A percentile compares a stretch with the other conserved stretches of the same genome.
Evolutionary conservation across 2,329 filamentous ascomycete species (phyloP).

Genomic region (Ambrosiella cleistominuta): DNA sequence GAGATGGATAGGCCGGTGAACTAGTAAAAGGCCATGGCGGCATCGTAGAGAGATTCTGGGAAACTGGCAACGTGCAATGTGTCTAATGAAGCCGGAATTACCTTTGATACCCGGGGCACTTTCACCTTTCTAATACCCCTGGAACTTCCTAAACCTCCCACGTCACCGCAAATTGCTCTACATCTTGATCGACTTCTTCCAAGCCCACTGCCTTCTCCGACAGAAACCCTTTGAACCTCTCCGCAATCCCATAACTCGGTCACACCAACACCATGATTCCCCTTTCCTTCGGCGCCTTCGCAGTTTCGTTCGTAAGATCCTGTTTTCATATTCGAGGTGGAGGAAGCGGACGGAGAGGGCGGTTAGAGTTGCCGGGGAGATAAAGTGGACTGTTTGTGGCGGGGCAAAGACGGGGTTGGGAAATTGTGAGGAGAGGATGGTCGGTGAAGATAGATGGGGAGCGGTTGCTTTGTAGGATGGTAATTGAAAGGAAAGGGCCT

Average conservation of each 20-base stretch:
- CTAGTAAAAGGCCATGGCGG: neutral
- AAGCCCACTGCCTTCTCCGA: too few relatives aligned
- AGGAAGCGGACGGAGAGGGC: neutral
- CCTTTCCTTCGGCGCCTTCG: neutral
- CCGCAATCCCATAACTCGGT: too few relatives aligned
- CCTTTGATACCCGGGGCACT: too few relatives aligned
- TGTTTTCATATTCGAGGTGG: constrained; percentile 4
- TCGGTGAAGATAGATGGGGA: neutral
- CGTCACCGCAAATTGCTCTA: too few relatives aligned
- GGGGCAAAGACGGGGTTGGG: neutral
- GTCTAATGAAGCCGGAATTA: neutral
- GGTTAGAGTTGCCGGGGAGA: neutral
- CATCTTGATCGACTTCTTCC: too few relatives aligned
- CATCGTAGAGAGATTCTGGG: neutral
- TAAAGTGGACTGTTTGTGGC: neutral
- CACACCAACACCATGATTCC: too few relatives aligned
- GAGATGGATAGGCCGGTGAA: neutral
- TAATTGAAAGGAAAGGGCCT: constrained; percentile 1
- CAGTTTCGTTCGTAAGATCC: neutral
- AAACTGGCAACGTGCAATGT: neutral
- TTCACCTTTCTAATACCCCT: too few relatives aligned
- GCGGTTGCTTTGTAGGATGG: neutral
- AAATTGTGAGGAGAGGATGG: neutral
- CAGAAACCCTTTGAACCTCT: too few relatives aligned
- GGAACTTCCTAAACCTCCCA: too few relatives aligned